Evolutionary conservation across 2,329 filamentous ascomycete species (phyloP).

Genomic region (Fusarium pilosicola): DNA sequence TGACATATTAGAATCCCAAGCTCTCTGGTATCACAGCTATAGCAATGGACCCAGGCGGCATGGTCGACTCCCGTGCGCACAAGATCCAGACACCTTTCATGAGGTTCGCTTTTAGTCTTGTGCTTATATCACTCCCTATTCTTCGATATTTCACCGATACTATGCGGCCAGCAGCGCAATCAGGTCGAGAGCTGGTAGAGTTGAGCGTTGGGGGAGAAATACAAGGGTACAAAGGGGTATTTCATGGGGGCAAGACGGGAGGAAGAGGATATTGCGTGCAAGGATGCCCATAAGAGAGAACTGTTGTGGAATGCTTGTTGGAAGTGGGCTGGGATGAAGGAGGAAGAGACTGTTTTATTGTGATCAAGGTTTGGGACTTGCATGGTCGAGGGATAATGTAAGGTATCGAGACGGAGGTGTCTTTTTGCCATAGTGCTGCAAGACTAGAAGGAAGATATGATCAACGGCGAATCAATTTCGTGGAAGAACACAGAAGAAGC

Average conservation of each 20-base stretch:
- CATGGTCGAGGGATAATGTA: neutral
- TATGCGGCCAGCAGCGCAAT: constrained; percentile 18
- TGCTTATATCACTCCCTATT: constrained; percentile 2
- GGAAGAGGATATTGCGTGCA: neutral
- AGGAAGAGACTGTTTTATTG: constrained; percentile 20
- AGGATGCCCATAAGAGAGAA: neutral
- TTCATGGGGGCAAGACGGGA: neutral
- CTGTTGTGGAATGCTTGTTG: constrained; percentile 33
- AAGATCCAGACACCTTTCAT: constrained; percentile 12
- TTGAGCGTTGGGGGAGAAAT: constrained; percentile 19
- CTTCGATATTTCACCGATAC: constrained; percentile 8
- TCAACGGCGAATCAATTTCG: neutral
- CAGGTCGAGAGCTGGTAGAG: constrained; percentile 26
- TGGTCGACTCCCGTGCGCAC: constrained; percentile 38
- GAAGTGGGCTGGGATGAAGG: constrained; percentile 20
- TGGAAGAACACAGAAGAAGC: neutral
- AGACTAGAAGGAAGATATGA: neutral
- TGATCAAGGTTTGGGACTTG: neutral
- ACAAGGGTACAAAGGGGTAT: constrained; percentile 12
- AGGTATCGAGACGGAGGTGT: neutral
- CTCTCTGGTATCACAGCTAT: constrained; percentile 34
- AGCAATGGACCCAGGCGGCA: constrained; percentile 38
- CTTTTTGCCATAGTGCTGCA: neutral
- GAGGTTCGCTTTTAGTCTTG: neutral
- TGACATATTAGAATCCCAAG: constrained; percentile 16